Evolutionary conservation across 2,329 filamentous ascomycete genomes (phyloP).

Genomic region (Fusarium torreyae): DNA sequence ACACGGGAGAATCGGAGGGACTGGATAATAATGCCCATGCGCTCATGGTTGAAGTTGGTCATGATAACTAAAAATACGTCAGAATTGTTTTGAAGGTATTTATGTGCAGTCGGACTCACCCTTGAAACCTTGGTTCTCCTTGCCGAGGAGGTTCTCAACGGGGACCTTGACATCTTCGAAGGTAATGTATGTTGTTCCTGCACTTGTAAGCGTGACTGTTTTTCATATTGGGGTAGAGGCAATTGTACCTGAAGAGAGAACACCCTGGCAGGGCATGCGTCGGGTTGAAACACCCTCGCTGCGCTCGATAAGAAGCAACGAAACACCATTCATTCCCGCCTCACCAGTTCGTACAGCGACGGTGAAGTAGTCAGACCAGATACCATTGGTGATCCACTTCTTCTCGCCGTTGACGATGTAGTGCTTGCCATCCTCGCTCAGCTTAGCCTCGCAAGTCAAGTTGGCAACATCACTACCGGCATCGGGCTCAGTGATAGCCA

Average conservation of each 20-base stretch:
- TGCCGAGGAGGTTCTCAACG: constrained; percentile 98
- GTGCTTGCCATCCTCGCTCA: constrained; percentile 95
- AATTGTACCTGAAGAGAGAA: constrained; percentile 74
- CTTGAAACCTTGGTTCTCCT: constrained; percentile 98
- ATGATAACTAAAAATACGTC: constrained; percentile 79
- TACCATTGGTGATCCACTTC: constrained; percentile 99
- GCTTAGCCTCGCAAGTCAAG: constrained; percentile 93
- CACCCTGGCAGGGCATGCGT: constrained; percentile 98
- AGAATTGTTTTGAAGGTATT: constrained; percentile 83
- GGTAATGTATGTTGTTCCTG: constrained; percentile 95
- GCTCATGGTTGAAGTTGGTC: constrained; percentile 99
- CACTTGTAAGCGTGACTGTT: constrained; percentile 50
- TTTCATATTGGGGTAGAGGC: neutral
- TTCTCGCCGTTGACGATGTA: constrained; percentile 99
- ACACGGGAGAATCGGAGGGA: constrained; percentile 95
- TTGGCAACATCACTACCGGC: constrained; percentile 97
- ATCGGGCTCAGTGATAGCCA: constrained; percentile 97
- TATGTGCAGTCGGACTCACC: constrained; percentile 74
- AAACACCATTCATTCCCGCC: constrained; percentile 92
- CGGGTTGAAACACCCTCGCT: constrained; percentile 90
- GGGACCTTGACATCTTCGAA: constrained; percentile 99
- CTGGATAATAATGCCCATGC: constrained; percentile 98
- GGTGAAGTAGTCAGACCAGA: constrained; percentile 98
- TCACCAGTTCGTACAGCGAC: constrained; percentile 93
- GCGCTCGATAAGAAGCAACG: constrained; percentile 92